Conservation (phyloP, 2,329 filamentous ascomycete species). For the Blumeria graminis region DNA sequence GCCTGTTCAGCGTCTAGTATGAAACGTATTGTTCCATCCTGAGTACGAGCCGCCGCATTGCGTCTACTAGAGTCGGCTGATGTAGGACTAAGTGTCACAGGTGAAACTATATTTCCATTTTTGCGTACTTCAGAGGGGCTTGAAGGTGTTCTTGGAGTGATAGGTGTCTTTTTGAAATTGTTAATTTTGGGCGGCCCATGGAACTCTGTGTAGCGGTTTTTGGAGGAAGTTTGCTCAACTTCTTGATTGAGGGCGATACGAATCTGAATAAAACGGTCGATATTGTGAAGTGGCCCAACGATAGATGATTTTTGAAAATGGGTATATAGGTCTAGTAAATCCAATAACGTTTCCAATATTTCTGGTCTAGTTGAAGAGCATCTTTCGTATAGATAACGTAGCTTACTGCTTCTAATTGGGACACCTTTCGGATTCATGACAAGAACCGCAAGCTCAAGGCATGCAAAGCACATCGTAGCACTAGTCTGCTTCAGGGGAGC, state of each 20-base stretch:
- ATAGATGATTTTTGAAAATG: conserved; percentile 55
- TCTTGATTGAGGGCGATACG: conserved; percentile 74
- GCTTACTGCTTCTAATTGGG: conserved; percentile 19
- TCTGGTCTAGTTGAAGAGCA: conserved; percentile 23
- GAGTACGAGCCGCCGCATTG: conserved; percentile 13
- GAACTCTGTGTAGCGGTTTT: conserved; percentile 39
- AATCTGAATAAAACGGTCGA: conserved; percentile 62
- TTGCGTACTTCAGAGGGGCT: conserved; percentile 14
- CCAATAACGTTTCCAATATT: conserved; percentile 58
- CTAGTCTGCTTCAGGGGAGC: conserved; percentile 75
- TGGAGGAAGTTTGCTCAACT: conserved; percentile 33
- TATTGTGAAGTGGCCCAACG: conserved; percentile 44
- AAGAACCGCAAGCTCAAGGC: conserved; percentile 56
- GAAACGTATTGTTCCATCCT: conserved; percentile 64
- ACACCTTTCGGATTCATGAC: conserved; percentile 33
- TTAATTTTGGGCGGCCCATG: conserved; percentile 19
- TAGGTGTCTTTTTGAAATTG: conserved; percentile 15
- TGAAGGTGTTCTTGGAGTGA: conserved; percentile 15
- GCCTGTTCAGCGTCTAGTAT: conserved; percentile 65
- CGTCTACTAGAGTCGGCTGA: conserved; percentile 11
- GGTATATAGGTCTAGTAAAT: conserved; percentile 79
- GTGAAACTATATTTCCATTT: conserved; percentile 13
- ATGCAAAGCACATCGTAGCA: conserved; percentile 60
- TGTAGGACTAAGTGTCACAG: conserved; percentile 13
- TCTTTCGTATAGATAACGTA: conserved; percentile 24